These are phyloP conservation scores for Sideroxylon spinosum DNA, from an alignment of 179 eudicot species.

Conservation along the genomic window DNA sequence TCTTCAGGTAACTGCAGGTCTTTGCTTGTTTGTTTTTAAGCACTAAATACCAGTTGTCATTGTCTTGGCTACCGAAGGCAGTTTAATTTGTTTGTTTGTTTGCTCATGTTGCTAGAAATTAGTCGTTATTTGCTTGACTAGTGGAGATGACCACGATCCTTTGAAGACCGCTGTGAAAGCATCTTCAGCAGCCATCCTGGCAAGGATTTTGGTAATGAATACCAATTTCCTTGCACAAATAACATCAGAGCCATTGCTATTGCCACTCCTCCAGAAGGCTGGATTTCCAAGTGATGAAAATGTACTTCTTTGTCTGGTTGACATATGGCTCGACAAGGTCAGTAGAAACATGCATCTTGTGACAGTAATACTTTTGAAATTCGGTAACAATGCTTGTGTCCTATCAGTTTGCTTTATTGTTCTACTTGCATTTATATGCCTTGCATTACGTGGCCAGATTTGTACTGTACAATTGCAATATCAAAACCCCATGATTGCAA, in stretches of 20 bases:
- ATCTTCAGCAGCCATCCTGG: conserved; percentile 79
- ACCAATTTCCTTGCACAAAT: conserved; percentile 85
- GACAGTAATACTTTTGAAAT: background rate
- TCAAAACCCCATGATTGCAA: background rate
- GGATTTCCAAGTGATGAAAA: conserved; percentile 81
- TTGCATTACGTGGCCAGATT: background rate
- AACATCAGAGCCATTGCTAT: conserved; percentile 69
- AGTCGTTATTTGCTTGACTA: conserved; percentile 69
- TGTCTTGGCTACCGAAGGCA: conserved; percentile 1
- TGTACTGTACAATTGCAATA: background rate
- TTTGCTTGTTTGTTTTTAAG: background rate
- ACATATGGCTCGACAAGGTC: conserved; percentile 95
- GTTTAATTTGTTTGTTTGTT: conserved; percentile 11
- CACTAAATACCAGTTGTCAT: background rate
- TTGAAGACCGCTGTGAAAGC: conserved; percentile 85
- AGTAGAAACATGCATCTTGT: conserved; percentile 23
- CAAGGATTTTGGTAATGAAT: conserved; percentile 83
- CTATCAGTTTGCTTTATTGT: background rate
- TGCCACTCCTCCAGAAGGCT: conserved; percentile 59
- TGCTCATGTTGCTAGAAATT: conserved; percentile 57
- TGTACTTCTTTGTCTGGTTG: conserved; percentile 87
- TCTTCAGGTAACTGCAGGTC: conserved; percentile 58
- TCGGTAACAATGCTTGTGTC: background rate
- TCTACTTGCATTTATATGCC: background rate
- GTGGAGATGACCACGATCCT: conserved; percentile 85